Evolutionary conservation across 768 basidiomycete genomes (phyloP), one percentile per base, ranked within the genome.

Genomic region (Rhizopogon roseolus): DNA sequence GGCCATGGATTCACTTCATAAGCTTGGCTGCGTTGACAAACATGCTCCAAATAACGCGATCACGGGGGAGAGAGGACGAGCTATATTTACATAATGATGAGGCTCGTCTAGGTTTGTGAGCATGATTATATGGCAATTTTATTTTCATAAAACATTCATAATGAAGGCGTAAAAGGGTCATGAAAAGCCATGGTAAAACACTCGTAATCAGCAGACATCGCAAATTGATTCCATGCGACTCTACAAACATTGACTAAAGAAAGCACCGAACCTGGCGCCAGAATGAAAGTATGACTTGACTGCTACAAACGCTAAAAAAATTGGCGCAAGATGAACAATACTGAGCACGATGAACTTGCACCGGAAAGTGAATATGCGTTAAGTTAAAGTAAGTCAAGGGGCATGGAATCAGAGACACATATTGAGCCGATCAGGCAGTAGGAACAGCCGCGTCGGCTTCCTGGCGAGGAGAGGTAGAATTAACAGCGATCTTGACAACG

Each of bases 401-500:
- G 65, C 57, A 60, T 64, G 58, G 55, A 50, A 34, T 55, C 44
- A 32, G 57, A 57, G 49, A 58, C 59, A 57, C 37, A 39, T 37
- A 50, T 42, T 40, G 37, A 50, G 34, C 19, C 32, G 45, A 51
- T 50, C 60, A 62, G 53, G 70, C 64, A 32, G 70, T 66, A 42
- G 57, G 69, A 50, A 73, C 74, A 37, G 54, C 57, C 41, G 52
- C 66, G 49, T 74, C 80, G 36, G 66, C 71, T 39, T 78, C 81
- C 52, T 86, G 80, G 57, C 77, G 81, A 64, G 81, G 78, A 50
- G 87, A 77, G 64, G 81, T 77, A 50, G 87, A 77, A 73, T 96
- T 93, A 71, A 98, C 92, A 50, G 96, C 96, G 60, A 99, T 80
- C 79, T 97, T 98, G 76, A 98, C 91, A 57, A 89, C 90, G 66